phyloP scores from a whole-genome alignment of 345 rosid genomes.

The Zanthoxylum bungeanum region DNA sequence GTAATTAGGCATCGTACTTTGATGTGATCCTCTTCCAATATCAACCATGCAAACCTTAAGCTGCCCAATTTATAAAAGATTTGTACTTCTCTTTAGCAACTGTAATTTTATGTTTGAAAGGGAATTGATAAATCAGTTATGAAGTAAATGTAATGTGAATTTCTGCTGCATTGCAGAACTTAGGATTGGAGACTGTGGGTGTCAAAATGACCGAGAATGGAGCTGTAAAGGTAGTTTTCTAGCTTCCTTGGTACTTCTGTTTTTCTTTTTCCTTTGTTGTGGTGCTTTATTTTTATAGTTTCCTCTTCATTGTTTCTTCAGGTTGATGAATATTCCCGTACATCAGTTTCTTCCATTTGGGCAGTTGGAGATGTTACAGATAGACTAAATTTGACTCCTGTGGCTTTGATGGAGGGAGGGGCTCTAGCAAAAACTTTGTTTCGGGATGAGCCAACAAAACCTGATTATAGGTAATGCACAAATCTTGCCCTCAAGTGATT shows the following conservation, averaged over 20 bases:
- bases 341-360: slow-evolving; percentile 91
- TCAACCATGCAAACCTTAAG: background rate
- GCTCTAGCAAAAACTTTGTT: slow-evolving; percentile 90
- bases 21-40: background rate
- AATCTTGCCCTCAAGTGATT: slow-evolving; percentile 5
- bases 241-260: background rate
- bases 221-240: slow-evolving; percentile 73
- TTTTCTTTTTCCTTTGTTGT: slow-evolving; percentile 2
- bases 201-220: slow-evolving; percentile 73
- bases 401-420: slow-evolving; percentile 98
- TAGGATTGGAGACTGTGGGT: slow-evolving; percentile 81
- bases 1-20: background rate
- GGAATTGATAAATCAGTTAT: background rate
- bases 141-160: slow-evolving; percentile 16
- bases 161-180: slow-evolving; percentile 54
- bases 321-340: slow-evolving; percentile 89
- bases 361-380: slow-evolving; percentile 98
- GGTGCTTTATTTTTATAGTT: slow-evolving; percentile 1
- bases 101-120: background rate
- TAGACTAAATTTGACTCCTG: slow-evolving; percentile 93
- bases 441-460: slow-evolving; percentile 76
- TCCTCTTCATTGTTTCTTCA: slow-evolving; percentile 27
- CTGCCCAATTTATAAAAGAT: too few species aligned
- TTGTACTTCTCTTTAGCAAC: background rate
- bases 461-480: slow-evolving; percentile 66